A percentile compares a stretch with the other conserved stretches of the same genome.
Conservation (phyloP, 768 basidiomycete genomes). For the Lentinus brumalis region DNA sequence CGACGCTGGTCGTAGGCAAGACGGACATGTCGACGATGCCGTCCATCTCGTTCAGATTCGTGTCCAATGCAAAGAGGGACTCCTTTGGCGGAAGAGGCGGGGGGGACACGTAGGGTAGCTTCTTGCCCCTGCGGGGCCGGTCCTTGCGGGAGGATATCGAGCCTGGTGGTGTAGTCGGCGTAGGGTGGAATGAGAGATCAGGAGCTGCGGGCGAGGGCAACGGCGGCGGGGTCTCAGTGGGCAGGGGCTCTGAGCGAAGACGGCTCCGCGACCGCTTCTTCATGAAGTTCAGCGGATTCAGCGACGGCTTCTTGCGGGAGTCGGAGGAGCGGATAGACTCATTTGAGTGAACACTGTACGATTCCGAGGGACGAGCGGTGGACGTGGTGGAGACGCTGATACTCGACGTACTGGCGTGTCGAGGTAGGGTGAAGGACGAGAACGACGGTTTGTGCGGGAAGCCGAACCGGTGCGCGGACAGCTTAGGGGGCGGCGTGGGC, state of each 20-base stretch:
- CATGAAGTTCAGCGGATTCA: conserved; percentile 44
- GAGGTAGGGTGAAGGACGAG: conserved; percentile 40
- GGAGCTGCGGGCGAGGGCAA: conserved; percentile 23
- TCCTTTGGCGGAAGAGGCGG: conserved; percentile 36
- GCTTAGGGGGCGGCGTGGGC: conserved; percentile 49
- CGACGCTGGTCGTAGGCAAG: conserved; percentile 29
- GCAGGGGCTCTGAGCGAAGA: conserved; percentile 40
- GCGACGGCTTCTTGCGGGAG: conserved; percentile 53
- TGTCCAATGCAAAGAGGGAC: conserved; percentile 55
- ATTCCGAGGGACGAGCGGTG: conserved; percentile 25
- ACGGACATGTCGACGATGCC: conserved; percentile 68
- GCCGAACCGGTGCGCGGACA: conserved; percentile 33
- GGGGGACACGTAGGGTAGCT: conserved; percentile 29
- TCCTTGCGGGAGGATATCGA: conserved; percentile 20
- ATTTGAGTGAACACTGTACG: conserved; percentile 26
- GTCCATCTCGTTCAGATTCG: conserved; percentile 74
- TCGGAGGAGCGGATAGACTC: conserved; percentile 32
- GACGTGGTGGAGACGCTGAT: conserved; percentile 21
- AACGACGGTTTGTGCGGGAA: conserved; percentile 45
- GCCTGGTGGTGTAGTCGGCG: conserved; percentile 22
- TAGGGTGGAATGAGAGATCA: conserved; percentile 29
- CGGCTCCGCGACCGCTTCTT: conserved; percentile 42
- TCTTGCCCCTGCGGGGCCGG: conserved; percentile 35
- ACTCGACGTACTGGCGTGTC: conserved; percentile 34
- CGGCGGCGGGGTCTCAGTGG: conserved; percentile 33